Conservation (phyloP, 495 filamentous ascomycete species). For the Platismatia glauca region DNA sequence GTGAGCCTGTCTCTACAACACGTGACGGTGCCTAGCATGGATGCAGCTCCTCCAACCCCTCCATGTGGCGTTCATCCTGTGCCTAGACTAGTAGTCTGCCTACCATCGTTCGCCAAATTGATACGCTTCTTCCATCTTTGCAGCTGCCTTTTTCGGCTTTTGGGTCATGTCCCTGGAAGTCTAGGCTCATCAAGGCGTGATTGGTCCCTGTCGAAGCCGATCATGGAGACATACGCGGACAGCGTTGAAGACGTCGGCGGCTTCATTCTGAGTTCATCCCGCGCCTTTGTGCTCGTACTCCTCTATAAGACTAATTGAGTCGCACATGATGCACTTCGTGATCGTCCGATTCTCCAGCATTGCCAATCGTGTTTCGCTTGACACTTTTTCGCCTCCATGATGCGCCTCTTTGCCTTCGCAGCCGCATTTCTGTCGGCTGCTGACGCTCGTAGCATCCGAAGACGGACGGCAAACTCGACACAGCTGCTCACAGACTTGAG, state of each 20-base stretch:
- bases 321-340: too few relatives aligned
- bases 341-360: background rate
- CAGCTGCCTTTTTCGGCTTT: background rate
- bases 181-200: too few relatives aligned
- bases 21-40: background rate
- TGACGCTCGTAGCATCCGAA: background rate
- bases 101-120: too few relatives aligned
- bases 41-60: background rate
- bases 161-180: too few relatives aligned
- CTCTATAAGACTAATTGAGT: too few relatives aligned
- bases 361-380: background rate
- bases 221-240: too few relatives aligned
- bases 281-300: too few relatives aligned
- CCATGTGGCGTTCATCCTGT: background rate
- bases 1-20: slow-evolving; percentile 6
- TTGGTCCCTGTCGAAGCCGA: too few relatives aligned
- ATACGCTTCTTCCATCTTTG: background rate
- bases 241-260: too few relatives aligned
- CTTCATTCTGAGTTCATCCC: too few relatives aligned
- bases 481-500: slow-evolving; percentile 22
- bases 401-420: background rate
- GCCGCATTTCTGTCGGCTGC: background rate
- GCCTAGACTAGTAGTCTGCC: background rate
- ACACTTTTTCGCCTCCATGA: background rate
- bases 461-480: slow-evolving; percentile 1